Conservation (phyloP, 257 asterid species). For the Oldenlandia corymbosa region DNA sequence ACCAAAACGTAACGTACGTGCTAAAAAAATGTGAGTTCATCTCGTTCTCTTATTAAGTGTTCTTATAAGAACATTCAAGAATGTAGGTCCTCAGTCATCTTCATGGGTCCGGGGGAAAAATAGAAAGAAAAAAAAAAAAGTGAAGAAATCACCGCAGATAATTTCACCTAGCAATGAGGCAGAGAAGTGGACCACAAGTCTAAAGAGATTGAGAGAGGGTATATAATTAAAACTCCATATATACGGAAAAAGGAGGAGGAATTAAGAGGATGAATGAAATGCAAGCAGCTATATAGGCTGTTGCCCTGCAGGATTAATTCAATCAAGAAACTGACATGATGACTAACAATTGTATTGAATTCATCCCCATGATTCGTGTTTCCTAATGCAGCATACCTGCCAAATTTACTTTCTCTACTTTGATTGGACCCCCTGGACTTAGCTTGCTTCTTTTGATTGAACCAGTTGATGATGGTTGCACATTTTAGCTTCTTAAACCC, state of each 20-base stretch:
- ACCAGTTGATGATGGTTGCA: conserved; percentile 6
- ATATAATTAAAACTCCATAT: neutral
- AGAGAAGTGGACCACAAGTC: conserved; percentile 1
- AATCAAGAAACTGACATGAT: conserved; percentile 12
- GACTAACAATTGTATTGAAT: no score
- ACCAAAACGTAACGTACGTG: no score
- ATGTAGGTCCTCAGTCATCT: neutral
- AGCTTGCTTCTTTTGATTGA: neutral
- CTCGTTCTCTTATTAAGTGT: no score
- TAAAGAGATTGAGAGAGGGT: neutral
- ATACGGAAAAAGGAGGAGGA: conserved; percentile 3
- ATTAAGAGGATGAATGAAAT: neutral
- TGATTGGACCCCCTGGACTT: no score
- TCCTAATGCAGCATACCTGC: conserved; percentile 7
- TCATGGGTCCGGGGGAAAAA: conserved; percentile 9
- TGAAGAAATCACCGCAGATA: conserved; percentile 9
- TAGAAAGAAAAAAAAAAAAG: no score
- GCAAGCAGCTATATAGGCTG: no score
- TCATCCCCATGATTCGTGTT: conserved; percentile 2
- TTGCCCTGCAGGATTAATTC: neutral
- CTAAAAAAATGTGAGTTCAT: no score
- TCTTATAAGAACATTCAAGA: no score
- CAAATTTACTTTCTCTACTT: neutral
- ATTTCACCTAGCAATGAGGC: conserved; percentile 9
- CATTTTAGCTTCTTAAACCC: no score